Evolutionary conservation across 306 rosid genomes (phyloP), one percentile per base, ranked within the genome.

Genomic region (Arachis hypogaea): DNA sequence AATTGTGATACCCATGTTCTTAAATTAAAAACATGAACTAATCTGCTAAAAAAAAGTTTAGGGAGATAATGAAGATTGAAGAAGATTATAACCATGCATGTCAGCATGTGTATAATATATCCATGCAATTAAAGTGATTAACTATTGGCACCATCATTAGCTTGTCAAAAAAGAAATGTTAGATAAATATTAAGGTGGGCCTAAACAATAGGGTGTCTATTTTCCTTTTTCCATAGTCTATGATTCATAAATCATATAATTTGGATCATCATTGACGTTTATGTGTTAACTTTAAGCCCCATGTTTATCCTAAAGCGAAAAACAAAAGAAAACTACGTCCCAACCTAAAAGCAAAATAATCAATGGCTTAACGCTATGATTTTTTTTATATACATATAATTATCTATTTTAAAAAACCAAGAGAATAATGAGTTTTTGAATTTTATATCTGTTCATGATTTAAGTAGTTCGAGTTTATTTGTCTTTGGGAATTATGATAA

Each of bases 161-260:
- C 12, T 56, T 45, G n/a, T 52, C 7, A 41, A 69, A 40, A 38
- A 9, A 6, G 1, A 46, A 14, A 6, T 41, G 28, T 9, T 9
- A 18, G 2, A n/a, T 36, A 51, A 60, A 47, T 0, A 63, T 41
- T 12, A 18, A 61, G 47, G 47, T 50, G 29, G 29, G 33, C 11
- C 7, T 58, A 30, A 9, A 59, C 28, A 22, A 22, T 22, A 22
- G 28, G 28, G 28, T 22, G 52, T n/a, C 11, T 28, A 16, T 62
- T 49, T 6, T 46, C 50, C 9, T 2, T 14, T 12, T 54, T 69
- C 12, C 1, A 61, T 61, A 36, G 5, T 14, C 18, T 11, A 29
- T 18, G 16, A 49, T 65, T 28, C 41, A 65, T 43, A 75, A 65
- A 66, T 56, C 41, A 75, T 66, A 44, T 72, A 11, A 67, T 67